Conservation (phyloP, 495 filamentous ascomycete genomes). For the Neurospora tetrasperma region DNA sequence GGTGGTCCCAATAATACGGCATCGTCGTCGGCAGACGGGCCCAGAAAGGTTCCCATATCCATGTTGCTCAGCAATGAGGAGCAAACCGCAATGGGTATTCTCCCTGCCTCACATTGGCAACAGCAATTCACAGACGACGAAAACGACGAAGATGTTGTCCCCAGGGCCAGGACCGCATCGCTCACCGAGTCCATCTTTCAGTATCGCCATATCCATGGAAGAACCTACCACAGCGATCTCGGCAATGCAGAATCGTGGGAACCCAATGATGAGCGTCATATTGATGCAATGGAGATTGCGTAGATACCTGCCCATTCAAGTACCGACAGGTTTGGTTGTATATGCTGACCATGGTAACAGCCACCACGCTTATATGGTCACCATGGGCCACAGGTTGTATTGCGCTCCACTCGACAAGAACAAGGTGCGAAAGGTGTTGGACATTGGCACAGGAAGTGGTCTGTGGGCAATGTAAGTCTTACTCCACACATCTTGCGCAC, state of each 20-base stretch:
- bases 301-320: slow-evolving; percentile 7
- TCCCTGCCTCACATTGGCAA: slow-evolving; percentile 1
- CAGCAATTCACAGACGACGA: neutral
- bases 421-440: slow-evolving; percentile 21
- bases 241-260: slow-evolving; percentile 6
- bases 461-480: slow-evolving; percentile 36
- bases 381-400: slow-evolving; percentile 43
- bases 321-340: neutral
- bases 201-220: slow-evolving; percentile 33
- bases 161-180: slow-evolving; percentile 26
- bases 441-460: slow-evolving; percentile 32
- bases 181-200: slow-evolving; percentile 35
- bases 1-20: neutral
- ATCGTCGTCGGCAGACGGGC: neutral
- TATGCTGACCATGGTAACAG: slow-evolving; percentile 6
- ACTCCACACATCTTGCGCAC: neutral
- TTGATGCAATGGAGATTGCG: slow-evolving; percentile 18
- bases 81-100: neutral
- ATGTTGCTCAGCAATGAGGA: neutral
- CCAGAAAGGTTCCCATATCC: neutral
- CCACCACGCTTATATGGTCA: slow-evolving; percentile 9
- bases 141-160: neutral
- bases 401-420: slow-evolving; percentile 33
- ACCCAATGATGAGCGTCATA: slow-evolving; percentile 19
- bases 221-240: slow-evolving; percentile 25